Conservation (phyloP, 2,329 filamentous ascomycete genomes). For the Aspergillus uvarum region DNA sequence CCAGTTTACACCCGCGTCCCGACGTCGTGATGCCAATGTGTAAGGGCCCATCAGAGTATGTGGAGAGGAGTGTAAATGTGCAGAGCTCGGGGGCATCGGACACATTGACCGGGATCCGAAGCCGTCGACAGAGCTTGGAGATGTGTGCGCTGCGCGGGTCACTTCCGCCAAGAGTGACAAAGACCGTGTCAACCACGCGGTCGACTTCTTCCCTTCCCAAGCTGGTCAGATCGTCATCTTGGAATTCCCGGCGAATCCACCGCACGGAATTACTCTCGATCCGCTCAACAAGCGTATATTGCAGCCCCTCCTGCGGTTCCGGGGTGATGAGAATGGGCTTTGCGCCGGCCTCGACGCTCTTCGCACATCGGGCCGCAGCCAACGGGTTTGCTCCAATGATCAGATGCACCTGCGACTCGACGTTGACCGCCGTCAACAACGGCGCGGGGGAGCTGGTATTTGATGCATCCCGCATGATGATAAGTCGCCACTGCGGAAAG, state of each 20-base stretch:
- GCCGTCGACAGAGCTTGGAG: slow-evolving; percentile 69
- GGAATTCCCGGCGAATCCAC: slow-evolving; percentile 56
- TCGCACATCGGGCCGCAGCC: slow-evolving; percentile 77
- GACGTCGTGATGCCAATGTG: slow-evolving; percentile 96
- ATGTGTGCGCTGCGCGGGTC: slow-evolving; percentile 61
- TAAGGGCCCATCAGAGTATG: slow-evolving; percentile 83
- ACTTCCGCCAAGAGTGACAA: slow-evolving; percentile 66
- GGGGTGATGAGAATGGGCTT: slow-evolving; percentile 76
- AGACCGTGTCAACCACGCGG: slow-evolving; percentile 82
- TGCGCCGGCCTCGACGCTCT: slow-evolving; percentile 79
- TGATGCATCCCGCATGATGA: slow-evolving; percentile 35
- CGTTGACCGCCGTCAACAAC: slow-evolving; percentile 43
- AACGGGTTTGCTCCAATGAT: slow-evolving; percentile 84
- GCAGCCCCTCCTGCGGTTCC: slow-evolving; percentile 55
- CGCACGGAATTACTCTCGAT: slow-evolving; percentile 45
- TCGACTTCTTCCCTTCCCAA: slow-evolving; percentile 79
- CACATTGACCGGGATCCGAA: slow-evolving; percentile 91
- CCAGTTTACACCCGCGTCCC: slow-evolving; percentile 89
- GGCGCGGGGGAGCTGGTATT: slow-evolving; percentile 25
- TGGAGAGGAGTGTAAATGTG: slow-evolving; percentile 85
- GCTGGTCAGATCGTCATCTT: slow-evolving; percentile 68
- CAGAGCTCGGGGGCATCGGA: slow-evolving; percentile 83
- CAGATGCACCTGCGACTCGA: slow-evolving; percentile 63
- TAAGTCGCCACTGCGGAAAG: slow-evolving; percentile 15
- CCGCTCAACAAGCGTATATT: slow-evolving; percentile 54